These are phyloP conservation scores for Saussurea involucrata DNA, from an alignment of 129 eudicot species.

Conservation along the genomic window DNA sequence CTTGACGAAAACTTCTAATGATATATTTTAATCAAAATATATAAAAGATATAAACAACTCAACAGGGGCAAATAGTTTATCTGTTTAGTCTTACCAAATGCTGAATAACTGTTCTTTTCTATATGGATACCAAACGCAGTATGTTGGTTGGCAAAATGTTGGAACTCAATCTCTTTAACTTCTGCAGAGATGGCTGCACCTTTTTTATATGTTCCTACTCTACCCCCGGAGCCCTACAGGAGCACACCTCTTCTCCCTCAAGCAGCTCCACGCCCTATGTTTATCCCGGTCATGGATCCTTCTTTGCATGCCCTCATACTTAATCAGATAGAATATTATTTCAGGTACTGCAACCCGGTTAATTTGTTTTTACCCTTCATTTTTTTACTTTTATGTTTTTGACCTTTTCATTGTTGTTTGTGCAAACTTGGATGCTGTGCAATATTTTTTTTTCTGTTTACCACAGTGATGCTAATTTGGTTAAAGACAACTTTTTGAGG, in stretches of 20 bases:
- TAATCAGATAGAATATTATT: slow-evolving; percentile 55
- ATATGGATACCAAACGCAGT: too few relatives aligned
- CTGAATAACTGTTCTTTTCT: too few relatives aligned
- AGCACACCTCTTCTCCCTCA: slow-evolving; percentile 22
- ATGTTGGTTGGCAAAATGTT: background rate
- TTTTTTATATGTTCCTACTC: slow-evolving; percentile 31
- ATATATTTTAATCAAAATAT: too few relatives aligned
- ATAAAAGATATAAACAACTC: too few relatives aligned
- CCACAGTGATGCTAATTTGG: slow-evolving; percentile 56
- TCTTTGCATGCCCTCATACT: slow-evolving; percentile 29
- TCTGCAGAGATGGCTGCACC: slow-evolving; percentile 40
- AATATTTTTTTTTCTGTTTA: background rate
- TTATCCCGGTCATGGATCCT: slow-evolving; percentile 25
- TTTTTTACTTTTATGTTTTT: background rate
- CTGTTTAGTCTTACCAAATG: too few relatives aligned
- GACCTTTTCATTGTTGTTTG: background rate
- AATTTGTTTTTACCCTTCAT: background rate
- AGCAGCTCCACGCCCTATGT: slow-evolving; percentile 16
- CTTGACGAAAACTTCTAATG: too few relatives aligned
- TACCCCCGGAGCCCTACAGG: slow-evolving; percentile 38
- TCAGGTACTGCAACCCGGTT: slow-evolving; percentile 39
- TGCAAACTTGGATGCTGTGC: background rate
- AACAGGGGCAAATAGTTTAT: too few relatives aligned
- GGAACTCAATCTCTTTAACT: slow-evolving; percentile 1
- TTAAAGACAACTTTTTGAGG: slow-evolving; percentile 44